A percentile compares a stretch with the other conserved stretches of the same genome.
phyloP scores from a whole-genome alignment of 805 yeast genomes.

The Kregervanrija delftensis region DNA sequence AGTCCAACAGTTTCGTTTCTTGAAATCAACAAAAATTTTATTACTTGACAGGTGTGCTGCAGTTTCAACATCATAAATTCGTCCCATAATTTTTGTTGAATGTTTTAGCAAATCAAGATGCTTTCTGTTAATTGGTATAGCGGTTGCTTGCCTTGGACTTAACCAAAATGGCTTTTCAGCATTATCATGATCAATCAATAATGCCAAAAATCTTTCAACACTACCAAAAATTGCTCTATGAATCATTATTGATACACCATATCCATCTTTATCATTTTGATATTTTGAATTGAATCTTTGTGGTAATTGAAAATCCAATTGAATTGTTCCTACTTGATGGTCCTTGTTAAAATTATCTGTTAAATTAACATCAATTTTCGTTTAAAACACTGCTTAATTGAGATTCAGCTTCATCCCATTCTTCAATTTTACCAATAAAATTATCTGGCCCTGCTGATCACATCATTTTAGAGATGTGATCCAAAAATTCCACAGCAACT shows the following conservation, averaged over 20 bases:
- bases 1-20: slow-evolving; percentile 74
- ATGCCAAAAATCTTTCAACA: slow-evolving; percentile 84
- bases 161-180: slow-evolving; percentile 99
- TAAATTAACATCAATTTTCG: slow-evolving; percentile 82
- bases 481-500: slow-evolving; percentile 68
- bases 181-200: slow-evolving; percentile 79
- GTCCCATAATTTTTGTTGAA: slow-evolving; percentile 43
- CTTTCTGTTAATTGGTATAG: slow-evolving; percentile 69
- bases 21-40: slow-evolving; percentile 66
- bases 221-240: slow-evolving; percentile 96
- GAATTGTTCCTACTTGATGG: slow-evolving; percentile 94
- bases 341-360: slow-evolving; percentile 72
- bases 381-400: slow-evolving; percentile 57
- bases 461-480: slow-evolving; percentile 50
- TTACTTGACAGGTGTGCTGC: slow-evolving; percentile 53
- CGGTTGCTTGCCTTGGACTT: slow-evolving; percentile 81
- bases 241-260: slow-evolving; percentile 80
- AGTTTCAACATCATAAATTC: slow-evolving; percentile 22
- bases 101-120: slow-evolving; percentile 49
- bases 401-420: slow-evolving; percentile 81
- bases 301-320: slow-evolving; percentile 94
- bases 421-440: slow-evolving; percentile 66
- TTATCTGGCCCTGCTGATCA: slow-evolving; percentile 85
- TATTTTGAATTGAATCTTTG: slow-evolving; percentile 71
- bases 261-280: slow-evolving; percentile 42